These are phyloP conservation scores for Pseudogymnoascus sp. DNA, from an alignment of 2,329 filamentous ascomycete species.

Conservation along the genomic window DNA sequence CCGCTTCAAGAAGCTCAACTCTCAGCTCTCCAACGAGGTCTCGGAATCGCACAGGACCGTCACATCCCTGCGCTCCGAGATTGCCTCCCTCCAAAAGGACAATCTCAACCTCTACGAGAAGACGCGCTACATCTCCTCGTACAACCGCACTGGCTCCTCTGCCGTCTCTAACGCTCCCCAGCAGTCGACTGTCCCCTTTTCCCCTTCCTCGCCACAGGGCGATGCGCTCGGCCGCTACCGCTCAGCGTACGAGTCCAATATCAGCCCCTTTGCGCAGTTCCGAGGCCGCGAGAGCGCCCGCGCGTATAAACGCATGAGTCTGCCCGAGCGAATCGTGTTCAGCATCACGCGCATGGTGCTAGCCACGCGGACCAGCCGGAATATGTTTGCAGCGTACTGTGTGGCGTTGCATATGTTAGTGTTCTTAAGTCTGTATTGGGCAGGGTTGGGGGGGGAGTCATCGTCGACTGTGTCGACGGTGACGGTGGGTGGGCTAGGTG, in stretches of 20 bases:
- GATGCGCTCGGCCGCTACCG: slow-evolving; percentile 76
- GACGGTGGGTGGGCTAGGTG: neutral
- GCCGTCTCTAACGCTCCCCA: slow-evolving; percentile 66
- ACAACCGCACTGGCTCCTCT: slow-evolving; percentile 59
- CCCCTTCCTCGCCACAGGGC: slow-evolving; percentile 46
- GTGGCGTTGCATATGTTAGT: slow-evolving; percentile 80
- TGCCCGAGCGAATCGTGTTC: slow-evolving; percentile 84
- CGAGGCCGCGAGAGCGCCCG: slow-evolving; percentile 84
- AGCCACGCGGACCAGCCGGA: slow-evolving; percentile 81
- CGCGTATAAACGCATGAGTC: slow-evolving; percentile 85
- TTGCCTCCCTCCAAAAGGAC: slow-evolving; percentile 87
- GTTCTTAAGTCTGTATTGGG: slow-evolving; percentile 79
- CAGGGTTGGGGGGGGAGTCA: slow-evolving; percentile 54
- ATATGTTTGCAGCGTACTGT: slow-evolving; percentile 89
- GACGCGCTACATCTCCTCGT: slow-evolving; percentile 90
- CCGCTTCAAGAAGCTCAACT: slow-evolving; percentile 93
- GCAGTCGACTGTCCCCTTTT: slow-evolving; percentile 58
- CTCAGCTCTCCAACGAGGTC: slow-evolving; percentile 81
- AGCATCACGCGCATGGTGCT: slow-evolving; percentile 85
- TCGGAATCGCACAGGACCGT: slow-evolving; percentile 75
- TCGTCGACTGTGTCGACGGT: neutral
- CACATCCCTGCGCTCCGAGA: slow-evolving; percentile 79
- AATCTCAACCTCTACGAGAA: slow-evolving; percentile 96
- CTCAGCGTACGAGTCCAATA: slow-evolving; percentile 86
- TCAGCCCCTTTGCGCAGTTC: slow-evolving; percentile 94